A percentile compares a stretch with the other conserved stretches of the same genome.
Conservation (phyloP, 169 alveolate species). For the Perkinsus olseni region DNA sequence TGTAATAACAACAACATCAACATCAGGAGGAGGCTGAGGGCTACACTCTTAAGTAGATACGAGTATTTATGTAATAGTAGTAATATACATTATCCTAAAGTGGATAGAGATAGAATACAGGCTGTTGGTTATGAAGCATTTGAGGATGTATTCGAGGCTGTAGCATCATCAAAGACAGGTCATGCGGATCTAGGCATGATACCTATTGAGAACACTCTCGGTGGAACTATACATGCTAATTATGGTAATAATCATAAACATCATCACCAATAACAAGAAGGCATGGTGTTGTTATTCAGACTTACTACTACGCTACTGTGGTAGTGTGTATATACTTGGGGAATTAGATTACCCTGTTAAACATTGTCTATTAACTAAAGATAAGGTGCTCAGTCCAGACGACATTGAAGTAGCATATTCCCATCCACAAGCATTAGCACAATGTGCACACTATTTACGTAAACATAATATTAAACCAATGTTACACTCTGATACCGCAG, state of each 20-base stretch:
- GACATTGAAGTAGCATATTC: neutral
- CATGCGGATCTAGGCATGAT: neutral
- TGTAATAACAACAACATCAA: neutral
- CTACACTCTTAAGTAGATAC: conserved; percentile 7
- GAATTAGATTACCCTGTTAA: neutral
- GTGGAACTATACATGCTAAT: neutral
- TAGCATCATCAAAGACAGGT: neutral
- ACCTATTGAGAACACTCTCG: conserved; percentile 2
- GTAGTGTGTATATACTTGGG: neutral
- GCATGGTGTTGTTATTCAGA: neutral
- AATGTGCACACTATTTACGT: neutral
- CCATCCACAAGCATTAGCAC: conserved; percentile 10
- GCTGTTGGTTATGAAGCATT: neutral
- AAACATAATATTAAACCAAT: neutral
- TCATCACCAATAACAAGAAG: neutral
- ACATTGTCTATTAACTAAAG: neutral
- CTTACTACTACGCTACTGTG: neutral
- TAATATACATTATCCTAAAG: neutral
- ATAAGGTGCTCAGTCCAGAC: neutral
- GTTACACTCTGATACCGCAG: neutral
- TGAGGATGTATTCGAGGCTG: neutral
- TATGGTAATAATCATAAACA: neutral
- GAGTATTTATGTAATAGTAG: neutral
- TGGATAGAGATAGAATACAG: neutral
- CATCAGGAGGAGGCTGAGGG: neutral